Base-by-base conservation (phyloP, 2,329 filamentous ascomycete genomes). In the Beauveria sp. region DNA sequence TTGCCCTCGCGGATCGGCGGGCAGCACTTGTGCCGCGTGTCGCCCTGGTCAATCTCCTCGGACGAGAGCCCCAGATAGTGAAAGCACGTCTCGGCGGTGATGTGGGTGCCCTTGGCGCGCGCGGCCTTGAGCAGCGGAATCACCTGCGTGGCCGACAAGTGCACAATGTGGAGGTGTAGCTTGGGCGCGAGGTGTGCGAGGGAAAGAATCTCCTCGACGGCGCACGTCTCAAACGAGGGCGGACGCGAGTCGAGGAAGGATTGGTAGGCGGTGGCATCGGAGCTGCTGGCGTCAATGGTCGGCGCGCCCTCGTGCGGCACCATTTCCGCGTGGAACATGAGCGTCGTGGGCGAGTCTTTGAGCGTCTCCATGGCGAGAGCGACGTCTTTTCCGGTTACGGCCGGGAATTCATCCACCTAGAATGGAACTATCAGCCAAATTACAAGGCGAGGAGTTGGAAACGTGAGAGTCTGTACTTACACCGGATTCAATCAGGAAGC, bases 261-360 rank as follows among this genome's bases (percentile, higher is more conserved):
- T 64, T 85, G 84, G 78, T 99, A 99, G 34, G 87, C 80, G 58
- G 87, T 87, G 28, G 93, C 78, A 12, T 88, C 85, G 18, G 91
- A 91, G 30, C 82, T 80, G 4, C 90, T 86, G 28, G 86, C 85
- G 72, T 95, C 91, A 58, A 90, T 89, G 2, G 93, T 89, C 0
- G 90, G 92, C 66, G 86, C 85, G 55, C 89, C 77, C 66, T 93
- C 89, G 20, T 91, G 90, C n/a, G 93, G 92, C 14, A 96, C 87
- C 92, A 97, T 98, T 75, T 99, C 95, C 61, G 95, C 95, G 72
- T 99, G 95, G 78, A 99, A 99, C 93, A 99, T 98, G 68, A 98
- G 86, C 0, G 92, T 96, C 2, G 95, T 98, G 20, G 91, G 83
- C 59, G 87, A 83, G 67, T 91, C 86, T 63, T 90, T 89, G 64